Evolutionary conservation across 2,329 filamentous ascomycete species (phyloP), one percentile per base, ranked within the genome.

Genomic region (Trichoderma afroharzianum): DNA sequence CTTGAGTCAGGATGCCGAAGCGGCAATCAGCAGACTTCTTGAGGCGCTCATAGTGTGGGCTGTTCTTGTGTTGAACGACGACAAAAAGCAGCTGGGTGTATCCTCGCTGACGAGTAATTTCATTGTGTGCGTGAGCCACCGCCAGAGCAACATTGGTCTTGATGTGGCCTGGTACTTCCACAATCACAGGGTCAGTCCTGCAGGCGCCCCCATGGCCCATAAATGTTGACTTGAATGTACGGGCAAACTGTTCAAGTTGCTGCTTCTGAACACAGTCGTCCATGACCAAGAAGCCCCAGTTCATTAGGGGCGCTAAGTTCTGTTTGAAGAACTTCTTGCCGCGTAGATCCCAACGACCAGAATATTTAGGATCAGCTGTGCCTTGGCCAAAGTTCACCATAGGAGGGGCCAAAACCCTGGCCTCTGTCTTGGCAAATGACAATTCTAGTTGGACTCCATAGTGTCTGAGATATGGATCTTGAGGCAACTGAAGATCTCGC

Each of bases 21-120:
- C 93, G 91, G 77, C 93, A 95, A 76, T 99, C 96, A 73, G 90
- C 91, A 30, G 89, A 93, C 82, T 95, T 95, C 88, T 99, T 99
- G 79, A 98, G 88, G 0, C 93, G 90, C 67, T 93, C 90, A 76
- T 99, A 99, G 0, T 89, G 85, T 15, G 90, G 88, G 0, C 88
- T 83, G 73, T 94, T 91, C 77, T 92, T 92, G 78, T 90, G 88
- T 0, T 87, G 87, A 1, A 98, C 85, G 12, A 98, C 86, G 76
- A 95, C 91, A 75, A 98, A 88, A 9, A 99, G 79, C 4, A 99
- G 87, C 78, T 96, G 91, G 0, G 95, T 93, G 1, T 86, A 85
- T 0, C 79, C 77, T 9, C 88, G 85, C 3, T 82, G 75, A 18
- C 88, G 85, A 78, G 87, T 92, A 0, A 90, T 83, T 8, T 86